A percentile compares a stretch with the other conserved stretches of the same genome.
Conservation (phyloP, 306 rosid genomes). For the Echinosophora koreensis region DNA sequence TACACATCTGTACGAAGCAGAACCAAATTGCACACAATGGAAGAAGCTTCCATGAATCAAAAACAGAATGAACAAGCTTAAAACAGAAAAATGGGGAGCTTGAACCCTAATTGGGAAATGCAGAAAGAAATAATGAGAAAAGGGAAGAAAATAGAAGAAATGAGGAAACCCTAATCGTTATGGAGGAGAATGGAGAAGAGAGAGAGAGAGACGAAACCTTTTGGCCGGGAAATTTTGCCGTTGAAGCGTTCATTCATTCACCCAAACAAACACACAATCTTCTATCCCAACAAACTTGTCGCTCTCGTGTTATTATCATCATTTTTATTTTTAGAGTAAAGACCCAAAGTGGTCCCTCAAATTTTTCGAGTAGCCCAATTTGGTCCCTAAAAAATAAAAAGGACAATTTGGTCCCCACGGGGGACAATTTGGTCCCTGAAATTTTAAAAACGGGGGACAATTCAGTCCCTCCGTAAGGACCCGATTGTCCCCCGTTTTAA, state of each 20-base stretch:
- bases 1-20: constrained; percentile 58
- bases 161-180: constrained; percentile 52
- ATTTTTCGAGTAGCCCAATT: too few relatives aligned
- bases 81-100: background rate
- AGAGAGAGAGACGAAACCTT: constrained; percentile 45
- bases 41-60: constrained; percentile 29
- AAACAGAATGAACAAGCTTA: background rate
- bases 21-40: constrained; percentile 19
- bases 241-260: constrained; percentile 79
- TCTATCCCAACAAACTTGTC: constrained; percentile 52
- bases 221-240: constrained; percentile 81
- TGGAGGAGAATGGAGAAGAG: constrained; percentile 43
- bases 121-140: constrained; percentile 18
- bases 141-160: constrained; percentile 22
- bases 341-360: too few relatives aligned
- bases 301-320: background rate
- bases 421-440: too few relatives aligned
- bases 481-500: too few relatives aligned
- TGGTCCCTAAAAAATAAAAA: too few relatives aligned
- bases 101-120: constrained; percentile 62
- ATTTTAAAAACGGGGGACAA: too few relatives aligned
- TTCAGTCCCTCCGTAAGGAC: too few relatives aligned
- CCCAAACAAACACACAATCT: constrained; percentile 50
- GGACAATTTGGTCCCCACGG: too few relatives aligned
- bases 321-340: background rate